Base-by-base conservation (phyloP, 1,139 yeast genomes). In the Lodderomyces orthopsilosis region DNA sequence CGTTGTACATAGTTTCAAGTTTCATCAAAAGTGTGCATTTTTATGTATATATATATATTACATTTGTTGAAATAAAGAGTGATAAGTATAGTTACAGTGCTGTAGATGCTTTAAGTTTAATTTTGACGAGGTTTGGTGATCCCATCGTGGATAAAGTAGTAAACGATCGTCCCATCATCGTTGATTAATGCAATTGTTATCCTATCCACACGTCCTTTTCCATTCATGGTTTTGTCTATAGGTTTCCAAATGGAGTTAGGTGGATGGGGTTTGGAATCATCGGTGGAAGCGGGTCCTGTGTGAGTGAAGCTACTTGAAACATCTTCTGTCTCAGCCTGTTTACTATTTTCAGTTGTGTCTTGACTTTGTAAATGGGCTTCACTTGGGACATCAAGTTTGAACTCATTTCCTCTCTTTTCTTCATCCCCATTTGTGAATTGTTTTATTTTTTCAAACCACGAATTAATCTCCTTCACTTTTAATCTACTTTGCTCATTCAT, bases 141-240 rank as follows among this genome's bases (percentile, higher is more conserved):
- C 0, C 88, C 90, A 48, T 76, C 75, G 55, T 82, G 77, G 32
- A 83, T 71, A 52, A 79, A 74, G 55, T 84, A 84, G 54, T 82
- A 85, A 5, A 83, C 85, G 2, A 85, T 72, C 0, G 89, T 81
- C 0, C 86, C 83, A 57, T 84, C 91, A 43, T 72, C 71, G 44
- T 82, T 79, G 7, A 77, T 70, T 49, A 84, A 64, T 0, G 79
- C 89, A 57, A 82, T 60, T 0, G 82, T 65, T 2, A 84, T 44
- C 40, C 83, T 60, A 18, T 55, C 56, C 0, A 70, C 77, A 44
- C 69, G 56, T 2, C 15, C 26, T 10, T 47, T 45, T 5, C 38
- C 23, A 23, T 30, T n/a, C 2, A 33, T 30, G 3, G 37, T 35
- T 22, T 34, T 7, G 32, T 26, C 41, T 26, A 39, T 21, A 3